Conservation (phyloP, 345 rosid species). For the Populus davidiana region DNA sequence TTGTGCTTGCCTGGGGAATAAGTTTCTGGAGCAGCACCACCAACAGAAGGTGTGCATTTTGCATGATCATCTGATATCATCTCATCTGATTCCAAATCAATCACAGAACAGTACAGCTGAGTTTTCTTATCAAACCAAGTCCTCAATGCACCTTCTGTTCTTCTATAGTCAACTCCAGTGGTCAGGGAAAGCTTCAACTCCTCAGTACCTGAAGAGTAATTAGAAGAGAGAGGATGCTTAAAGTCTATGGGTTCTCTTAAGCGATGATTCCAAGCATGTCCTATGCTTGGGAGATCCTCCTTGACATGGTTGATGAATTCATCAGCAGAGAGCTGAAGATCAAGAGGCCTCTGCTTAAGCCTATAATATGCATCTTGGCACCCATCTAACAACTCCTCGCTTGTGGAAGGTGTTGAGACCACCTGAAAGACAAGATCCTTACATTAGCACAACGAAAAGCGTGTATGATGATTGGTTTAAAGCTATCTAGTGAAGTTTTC, state of each 20-base stretch:
- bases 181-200: conserved; percentile 44
- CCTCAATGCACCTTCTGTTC: conserved; percentile 8
- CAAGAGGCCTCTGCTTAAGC: conserved; percentile 23
- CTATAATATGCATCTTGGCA: conserved; percentile 6
- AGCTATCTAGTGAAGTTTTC: conserved; percentile 4
- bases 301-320: conserved; percentile 20
- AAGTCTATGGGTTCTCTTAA: conserved; percentile 1
- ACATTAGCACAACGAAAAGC: neutral
- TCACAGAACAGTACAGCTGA: conserved; percentile 17
- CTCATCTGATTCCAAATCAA: conserved; percentile 36
- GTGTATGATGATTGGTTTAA: neutral
- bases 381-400: conserved; percentile 16
- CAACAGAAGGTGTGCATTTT: conserved; percentile 16
- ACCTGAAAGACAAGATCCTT: conserved; percentile 32
- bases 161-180: conserved; percentile 22
- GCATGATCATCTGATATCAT: neutral
- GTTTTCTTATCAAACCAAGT: conserved; percentile 16
- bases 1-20: conserved; percentile 15
- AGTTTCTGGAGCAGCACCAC: conserved; percentile 9
- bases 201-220: conserved; percentile 12
- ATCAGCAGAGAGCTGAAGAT: conserved; percentile 36
- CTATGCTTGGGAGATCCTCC: conserved; percentile 16
- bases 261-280: conserved; percentile 7
- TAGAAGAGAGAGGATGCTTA: neutral
- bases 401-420: neutral